phyloP scores from a whole-genome alignment of 441 rosid genomes.

The Metrosideros polymorpha region DNA sequence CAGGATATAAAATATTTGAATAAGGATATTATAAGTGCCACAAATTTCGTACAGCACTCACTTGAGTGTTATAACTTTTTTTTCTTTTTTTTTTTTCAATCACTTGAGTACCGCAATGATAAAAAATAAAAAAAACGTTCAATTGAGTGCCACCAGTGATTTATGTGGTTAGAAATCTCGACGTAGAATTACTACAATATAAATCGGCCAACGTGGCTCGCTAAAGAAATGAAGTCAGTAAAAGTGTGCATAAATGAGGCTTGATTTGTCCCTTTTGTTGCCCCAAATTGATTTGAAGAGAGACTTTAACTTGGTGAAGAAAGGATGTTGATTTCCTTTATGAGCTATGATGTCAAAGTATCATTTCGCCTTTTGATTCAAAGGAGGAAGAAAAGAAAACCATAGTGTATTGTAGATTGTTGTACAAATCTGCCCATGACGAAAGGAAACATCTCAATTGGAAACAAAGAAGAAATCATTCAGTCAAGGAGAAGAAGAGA shows the following conservation, averaged over 20 bases:
- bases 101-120: neutral
- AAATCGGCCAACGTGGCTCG: neutral
- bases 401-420: neutral
- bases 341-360: neutral
- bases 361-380: neutral
- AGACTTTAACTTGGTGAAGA: neutral
- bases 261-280: neutral
- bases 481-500: neutral
- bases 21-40: neutral
- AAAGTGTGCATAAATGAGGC: neutral
- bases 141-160: neutral
- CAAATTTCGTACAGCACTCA: rapidly evolving
- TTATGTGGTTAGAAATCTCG: neutral
- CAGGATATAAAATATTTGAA: neutral
- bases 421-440: neutral
- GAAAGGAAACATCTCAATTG: neutral
- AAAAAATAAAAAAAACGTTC: neutral
- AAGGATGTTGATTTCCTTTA: neutral
- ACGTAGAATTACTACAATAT: neutral
- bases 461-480: neutral
- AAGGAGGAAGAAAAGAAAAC: neutral
- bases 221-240: neutral
- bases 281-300: neutral
- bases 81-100: neutral
- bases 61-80: neutral